Conservation (phyloP, 768 basidiomycete species). For the Myochromella boudieri region DNA sequence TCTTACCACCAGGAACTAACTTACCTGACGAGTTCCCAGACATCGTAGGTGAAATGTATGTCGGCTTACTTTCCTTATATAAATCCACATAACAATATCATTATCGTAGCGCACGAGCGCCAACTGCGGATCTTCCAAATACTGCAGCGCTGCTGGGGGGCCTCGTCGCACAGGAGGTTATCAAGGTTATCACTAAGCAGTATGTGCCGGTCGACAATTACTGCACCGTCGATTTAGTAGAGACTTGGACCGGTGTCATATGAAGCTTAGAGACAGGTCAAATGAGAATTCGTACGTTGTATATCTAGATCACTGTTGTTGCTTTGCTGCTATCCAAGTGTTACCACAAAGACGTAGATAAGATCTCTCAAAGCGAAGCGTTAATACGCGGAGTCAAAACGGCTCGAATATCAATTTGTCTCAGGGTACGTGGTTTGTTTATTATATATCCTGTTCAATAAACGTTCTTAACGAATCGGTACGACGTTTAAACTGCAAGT, state of each 20-base stretch:
- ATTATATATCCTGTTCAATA: no score
- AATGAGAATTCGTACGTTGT: no score
- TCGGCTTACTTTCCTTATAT: constrained; percentile 15
- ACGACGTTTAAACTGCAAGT: no score
- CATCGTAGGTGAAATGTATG: constrained; percentile 80
- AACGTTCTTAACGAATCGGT: no score
- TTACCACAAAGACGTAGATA: no score
- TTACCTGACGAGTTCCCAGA: constrained; percentile 57
- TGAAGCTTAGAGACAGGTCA: constrained; percentile 9
- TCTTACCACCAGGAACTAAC: constrained; percentile 49
- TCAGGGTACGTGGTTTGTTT: no score
- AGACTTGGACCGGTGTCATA: constrained; percentile 70
- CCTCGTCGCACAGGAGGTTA: constrained; percentile 91
- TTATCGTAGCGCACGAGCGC: constrained; percentile 70
- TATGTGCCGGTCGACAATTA: constrained; percentile 90
- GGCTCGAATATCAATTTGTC: no score
- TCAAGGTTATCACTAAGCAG: constrained; percentile 96
- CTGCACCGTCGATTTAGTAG: constrained; percentile 82
- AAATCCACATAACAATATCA: constrained; percentile 13
- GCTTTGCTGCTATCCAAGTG: constrained; percentile 1
- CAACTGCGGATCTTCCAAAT: constrained; percentile 86
- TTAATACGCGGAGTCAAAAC: no score
- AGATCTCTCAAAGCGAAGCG: no score
- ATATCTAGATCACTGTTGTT: no score
- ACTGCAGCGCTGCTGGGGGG: constrained; percentile 94